These are phyloP conservation scores for Solanum clarkiae DNA, from an alignment of 257 asterid species.

Conservation along the genomic window DNA sequence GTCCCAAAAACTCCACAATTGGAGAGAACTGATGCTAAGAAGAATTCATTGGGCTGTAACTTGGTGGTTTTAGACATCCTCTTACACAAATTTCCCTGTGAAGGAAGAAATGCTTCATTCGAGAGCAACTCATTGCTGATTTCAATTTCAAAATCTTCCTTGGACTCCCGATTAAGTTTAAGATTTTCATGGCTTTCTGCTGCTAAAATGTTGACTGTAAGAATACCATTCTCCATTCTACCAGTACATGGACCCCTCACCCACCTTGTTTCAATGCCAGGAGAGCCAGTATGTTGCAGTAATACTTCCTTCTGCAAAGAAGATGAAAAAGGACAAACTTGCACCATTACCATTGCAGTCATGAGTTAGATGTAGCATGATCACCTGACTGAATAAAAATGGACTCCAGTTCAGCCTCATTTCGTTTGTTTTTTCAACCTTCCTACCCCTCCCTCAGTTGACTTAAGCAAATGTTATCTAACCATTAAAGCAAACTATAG, in stretches of 20 bases:
- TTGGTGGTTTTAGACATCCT: neutral
- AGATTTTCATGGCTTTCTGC: neutral
- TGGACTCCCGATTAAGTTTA: neutral
- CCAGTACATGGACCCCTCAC: neutral
- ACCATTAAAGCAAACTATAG: neutral
- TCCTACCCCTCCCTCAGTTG: neutral
- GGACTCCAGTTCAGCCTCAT: neutral
- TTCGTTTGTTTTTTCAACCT: neutral
- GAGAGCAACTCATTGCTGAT: neutral
- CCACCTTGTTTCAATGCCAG: conserved; percentile 5
- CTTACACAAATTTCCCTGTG: conserved; percentile 9
- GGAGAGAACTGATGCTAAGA: conserved; percentile 3
- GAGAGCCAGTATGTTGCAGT: neutral
- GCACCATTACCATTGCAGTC: neutral
- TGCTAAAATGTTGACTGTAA: neutral
- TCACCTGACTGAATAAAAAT: neutral
- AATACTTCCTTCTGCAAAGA: conserved; percentile 17
- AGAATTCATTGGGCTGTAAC: conserved; percentile 5
- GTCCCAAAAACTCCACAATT: conserved; percentile 1
- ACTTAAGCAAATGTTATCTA: neutral
- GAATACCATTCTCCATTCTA: neutral
- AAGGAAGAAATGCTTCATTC: neutral
- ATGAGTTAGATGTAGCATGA: neutral
- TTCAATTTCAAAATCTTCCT: neutral
- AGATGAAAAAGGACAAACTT: neutral